A percentile compares a stretch with the other conserved stretches of the same genome.
Evolutionary conservation across 2,329 filamentous ascomycete species (phyloP).

Genomic region (Chalaropsis thielavioides): DNA sequence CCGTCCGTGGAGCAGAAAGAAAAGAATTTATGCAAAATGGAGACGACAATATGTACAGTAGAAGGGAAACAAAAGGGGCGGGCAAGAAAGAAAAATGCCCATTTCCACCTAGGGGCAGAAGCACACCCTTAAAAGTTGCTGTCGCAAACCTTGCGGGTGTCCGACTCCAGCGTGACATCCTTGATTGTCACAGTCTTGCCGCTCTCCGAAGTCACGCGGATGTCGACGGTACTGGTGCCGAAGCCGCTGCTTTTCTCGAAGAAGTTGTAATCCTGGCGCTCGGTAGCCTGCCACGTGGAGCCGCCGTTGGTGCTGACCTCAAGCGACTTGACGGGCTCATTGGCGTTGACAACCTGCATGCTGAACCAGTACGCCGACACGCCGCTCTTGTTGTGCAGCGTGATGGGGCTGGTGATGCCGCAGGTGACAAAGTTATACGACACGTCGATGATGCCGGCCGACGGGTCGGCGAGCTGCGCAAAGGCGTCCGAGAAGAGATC

Average conservation of each 20-base stretch:
- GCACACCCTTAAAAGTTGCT: slow-evolving; percentile 24
- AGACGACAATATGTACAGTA: not conserved
- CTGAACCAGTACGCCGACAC: slow-evolving; percentile 30
- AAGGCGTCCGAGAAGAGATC: slow-evolving; percentile 34
- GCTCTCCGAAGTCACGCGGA: slow-evolving; percentile 39
- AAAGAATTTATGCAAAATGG: not conserved
- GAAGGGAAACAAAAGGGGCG: not conserved
- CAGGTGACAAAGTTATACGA: slow-evolving; percentile 28
- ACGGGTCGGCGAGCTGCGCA: slow-evolving; percentile 25
- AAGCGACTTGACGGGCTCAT: slow-evolving; percentile 39
- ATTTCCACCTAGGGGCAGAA: not conserved
- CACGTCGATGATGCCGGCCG: slow-evolving; percentile 26
- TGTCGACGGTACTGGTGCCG: slow-evolving; percentile 37
- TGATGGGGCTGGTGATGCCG: slow-evolving; percentile 29
- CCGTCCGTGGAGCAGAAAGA: too few relatives aligned
- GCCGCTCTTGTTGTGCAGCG: slow-evolving; percentile 33
- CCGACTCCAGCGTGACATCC: slow-evolving; percentile 30
- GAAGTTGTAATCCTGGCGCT: slow-evolving; percentile 42
- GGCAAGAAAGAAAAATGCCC: not conserved
- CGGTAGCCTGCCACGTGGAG: slow-evolving; percentile 42
- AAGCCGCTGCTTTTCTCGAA: slow-evolving; percentile 47
- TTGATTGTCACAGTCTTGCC: slow-evolving; percentile 39
- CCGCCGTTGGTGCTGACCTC: slow-evolving; percentile 49
- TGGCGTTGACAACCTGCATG: slow-evolving; percentile 48
- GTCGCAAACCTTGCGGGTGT: slow-evolving; percentile 23